Percentiles rank a stretch among this genome's conserved stretches.
These are phyloP conservation scores for Eutypa lata DNA, from an alignment of 2,329 filamentous ascomycete species.

Conservation along the genomic window DNA sequence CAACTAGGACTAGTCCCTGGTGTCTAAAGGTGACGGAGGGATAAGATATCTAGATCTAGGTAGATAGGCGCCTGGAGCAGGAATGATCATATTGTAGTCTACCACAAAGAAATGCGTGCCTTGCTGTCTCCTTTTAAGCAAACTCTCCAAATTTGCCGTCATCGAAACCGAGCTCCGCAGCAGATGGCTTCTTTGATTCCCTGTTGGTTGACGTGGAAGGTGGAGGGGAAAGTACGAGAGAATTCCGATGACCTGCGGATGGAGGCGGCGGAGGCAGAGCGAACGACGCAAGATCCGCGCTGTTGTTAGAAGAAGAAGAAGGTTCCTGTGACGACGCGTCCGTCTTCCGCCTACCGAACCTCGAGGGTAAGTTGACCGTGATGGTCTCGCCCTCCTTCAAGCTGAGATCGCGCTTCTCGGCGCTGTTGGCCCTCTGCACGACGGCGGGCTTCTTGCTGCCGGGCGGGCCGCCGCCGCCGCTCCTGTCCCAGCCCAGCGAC, in stretches of 20 bases:
- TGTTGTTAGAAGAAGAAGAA: slow-evolving; percentile 9
- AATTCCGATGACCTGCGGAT: slow-evolving; percentile 26
- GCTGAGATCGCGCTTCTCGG: slow-evolving; percentile 72
- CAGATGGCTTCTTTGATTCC: slow-evolving; percentile 50
- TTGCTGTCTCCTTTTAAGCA: slow-evolving; percentile 35
- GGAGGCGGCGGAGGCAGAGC: slow-evolving; percentile 70
- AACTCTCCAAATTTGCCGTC: slow-evolving; percentile 90
- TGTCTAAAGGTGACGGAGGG: neutral
- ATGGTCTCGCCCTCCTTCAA: slow-evolving; percentile 90
- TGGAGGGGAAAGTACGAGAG: slow-evolving; percentile 59
- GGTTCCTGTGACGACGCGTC: slow-evolving; percentile 23
- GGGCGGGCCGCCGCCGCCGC: slow-evolving; percentile 19
- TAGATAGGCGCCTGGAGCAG: neutral
- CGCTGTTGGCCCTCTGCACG: slow-evolving; percentile 36
- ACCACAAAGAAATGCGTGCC: neutral
- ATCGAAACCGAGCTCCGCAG: slow-evolving; percentile 74
- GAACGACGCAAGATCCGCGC: slow-evolving; percentile 52
- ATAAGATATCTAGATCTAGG: neutral
- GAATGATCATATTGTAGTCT: slow-evolving; percentile 1
- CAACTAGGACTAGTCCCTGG: neutral
- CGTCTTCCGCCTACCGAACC: slow-evolving; percentile 47
- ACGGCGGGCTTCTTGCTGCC: slow-evolving; percentile 27
- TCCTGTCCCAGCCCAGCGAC: slow-evolving; percentile 59
- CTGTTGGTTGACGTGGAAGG: slow-evolving; percentile 61
- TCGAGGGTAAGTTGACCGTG: slow-evolving; percentile 70